Base-by-base conservation (phyloP, 2,329 filamentous ascomycete genomes). In the Aspergillus japonicus region DNA sequence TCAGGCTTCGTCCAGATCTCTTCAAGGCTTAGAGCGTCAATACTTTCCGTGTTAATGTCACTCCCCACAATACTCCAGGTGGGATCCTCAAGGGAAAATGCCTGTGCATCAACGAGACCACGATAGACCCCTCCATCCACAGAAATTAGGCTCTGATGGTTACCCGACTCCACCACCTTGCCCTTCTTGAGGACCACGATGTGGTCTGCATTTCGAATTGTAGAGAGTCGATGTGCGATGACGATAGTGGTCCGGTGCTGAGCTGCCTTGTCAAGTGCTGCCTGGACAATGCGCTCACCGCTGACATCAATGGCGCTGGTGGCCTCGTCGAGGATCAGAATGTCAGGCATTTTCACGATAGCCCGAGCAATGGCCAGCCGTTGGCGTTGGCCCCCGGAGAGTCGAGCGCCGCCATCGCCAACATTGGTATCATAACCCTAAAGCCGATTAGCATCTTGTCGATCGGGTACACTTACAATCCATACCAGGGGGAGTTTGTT, bases 271-370 rank as follows among this genome's bases (percentile, higher is more conserved):
- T 80, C 78, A 21, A 85, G 76, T 2, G 83, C 82, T n/a, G 76
- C 69, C 64, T 85, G 83, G 2, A 85, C 83, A 14, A 81, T 77
- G 14, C 76, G 74, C 62, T 85, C 83, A 2, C 81, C 82, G 33
- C 80, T 75, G 3, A 82, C 80, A 64, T 85, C 83, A 47, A 85
- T 80, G 33, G 88, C 67, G 24, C 68, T 69, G 0, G 92, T 96
- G 1, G 92, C 90, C 76, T 97, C 92, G 68, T 97, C 93, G 3
- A 96, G 77, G 1, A 97, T 83, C 16, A 96, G 77, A 3, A 96
- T 80, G 26, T 82, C 81, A 0, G 92, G 92, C 8, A 83, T 80
- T 0, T 90, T 82, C 0, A 90, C 83, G 0, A 96, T 79, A 0
- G 92, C 91, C 1, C 92, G 82, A 0, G 92, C 92, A 60, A 97